Evolutionary conservation across 352 stramenopile genomes (phyloP), one percentile per base, ranked within the genome.

Genomic region (Phytophthora uliginosa): DNA sequence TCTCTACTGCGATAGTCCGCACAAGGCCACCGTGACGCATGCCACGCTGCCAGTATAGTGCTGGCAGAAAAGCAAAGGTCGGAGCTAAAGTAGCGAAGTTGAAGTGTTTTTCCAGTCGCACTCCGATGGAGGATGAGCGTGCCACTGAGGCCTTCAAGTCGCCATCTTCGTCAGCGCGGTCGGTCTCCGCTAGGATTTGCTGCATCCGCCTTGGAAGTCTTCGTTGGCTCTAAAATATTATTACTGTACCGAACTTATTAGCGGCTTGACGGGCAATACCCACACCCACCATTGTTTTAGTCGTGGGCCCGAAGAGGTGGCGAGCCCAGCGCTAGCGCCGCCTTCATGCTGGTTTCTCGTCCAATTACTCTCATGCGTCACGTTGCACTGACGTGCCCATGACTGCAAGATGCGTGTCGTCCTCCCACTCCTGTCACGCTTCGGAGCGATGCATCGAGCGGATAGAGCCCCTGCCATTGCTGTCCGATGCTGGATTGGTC

Each of bases 101-200:
- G 17, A 50, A 50, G 42, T 22, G 2, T 68, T 68, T 62, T 73
- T 51, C 59, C 31, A 73, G 59, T 73, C 66, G 66, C 42, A 59
- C 20, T 45, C 20, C 22, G 1, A 52, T 20, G 50, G 13, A 12
- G 24, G 24, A 69, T 47, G 36, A 8, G 40, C 40, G 40, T 48
- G 18, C 40, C 17, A 48, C 40, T 20, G 28, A 8, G 28, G 34
- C 40, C 56, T 63, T 73, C 63, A 69, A 69, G 64, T 63, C 58
- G 58, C 63, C 64, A 69, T 76, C 65, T 52, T 73, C 20, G 58
- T 72, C 10, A 76, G 63, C 56, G 56, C 17, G 6, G 5, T 57
- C n/a, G 33, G 40, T 63, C 66, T 73, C 59, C 31, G 13, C 13
- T 73, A 53, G 7, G 66, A 69, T 73, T 73, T 73, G 59, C 58